Base-by-base conservation (phyloP, 2,329 filamentous ascomycete species). In the Fusarium cicatricum region DNA sequence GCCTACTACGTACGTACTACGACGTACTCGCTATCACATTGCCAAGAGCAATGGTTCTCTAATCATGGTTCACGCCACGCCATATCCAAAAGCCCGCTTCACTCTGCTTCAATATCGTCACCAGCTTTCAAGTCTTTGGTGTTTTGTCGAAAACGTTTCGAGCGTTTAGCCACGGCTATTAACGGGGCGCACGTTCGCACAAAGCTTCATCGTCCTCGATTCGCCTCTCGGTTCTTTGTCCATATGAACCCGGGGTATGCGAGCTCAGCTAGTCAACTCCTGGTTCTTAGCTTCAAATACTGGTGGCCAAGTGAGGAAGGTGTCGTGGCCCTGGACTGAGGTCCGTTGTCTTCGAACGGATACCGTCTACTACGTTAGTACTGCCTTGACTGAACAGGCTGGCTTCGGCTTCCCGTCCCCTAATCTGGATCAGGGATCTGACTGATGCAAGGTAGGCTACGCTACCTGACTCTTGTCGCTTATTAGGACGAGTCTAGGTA, bases 371-470 rank as follows among this genome's bases (percentile, higher is more conserved):
- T 37, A 55, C 37, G 45, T 55, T 58, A 38, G 21, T 4, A 23
- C 7, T 4, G 49, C 41, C 39, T 45, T 11, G 44, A 47, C 38
- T 43, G 32, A 29, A 46, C 38, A 60, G 55, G 39, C 60, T 52
- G 42, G 32, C 38, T 38, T 51, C 55, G 49, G 48, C 60, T 55
- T 58, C 59, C 52, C 54, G 63, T 61, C 56, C 45, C 62, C 58
- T 58, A 65, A 60, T 65, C 59, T 65, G 42, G 60, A 62, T 60
- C 63, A 65, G 49, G 65, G 63, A 66, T 68, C 61, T 68, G 51
- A 53, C 58, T 68, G 65, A 66, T 55, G 63, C 58, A 68, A 66
- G 47, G 54, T 41, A 34, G 54, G 31, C 52, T 65, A 59, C 65
- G 31, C 52, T 65, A 61, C 65, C 53, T 67, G 64, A 64, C 63